Conservation (phyloP, 495 filamentous ascomycete species). For the Trichocladium uniseriatum region DNA sequence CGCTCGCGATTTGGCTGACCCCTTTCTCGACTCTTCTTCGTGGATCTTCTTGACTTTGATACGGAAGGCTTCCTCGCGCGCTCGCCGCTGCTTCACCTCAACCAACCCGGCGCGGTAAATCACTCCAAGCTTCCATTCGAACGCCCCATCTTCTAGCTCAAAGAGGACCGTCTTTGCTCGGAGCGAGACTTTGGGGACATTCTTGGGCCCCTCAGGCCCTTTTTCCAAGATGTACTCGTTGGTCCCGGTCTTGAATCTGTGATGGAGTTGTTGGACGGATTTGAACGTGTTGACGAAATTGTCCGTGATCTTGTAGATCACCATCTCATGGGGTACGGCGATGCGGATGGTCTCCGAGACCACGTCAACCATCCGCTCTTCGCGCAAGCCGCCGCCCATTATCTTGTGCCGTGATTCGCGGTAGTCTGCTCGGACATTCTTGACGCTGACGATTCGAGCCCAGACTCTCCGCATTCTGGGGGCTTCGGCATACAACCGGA, state of each 20-base stretch:
- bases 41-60: constrained; percentile 78
- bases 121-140: constrained; percentile 90
- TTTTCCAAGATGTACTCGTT: constrained; percentile 81
- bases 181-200: constrained; percentile 73
- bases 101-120: constrained; percentile 84
- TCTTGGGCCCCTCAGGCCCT: constrained; percentile 71
- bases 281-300: constrained; percentile 85
- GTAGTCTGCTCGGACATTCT: constrained; percentile 67
- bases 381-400: constrained; percentile 45
- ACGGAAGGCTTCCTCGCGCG: constrained; percentile 80
- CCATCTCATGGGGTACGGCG: constrained; percentile 87
- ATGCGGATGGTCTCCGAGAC: constrained; percentile 76
- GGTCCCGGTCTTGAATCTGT: constrained; percentile 77
- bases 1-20: constrained; percentile 35
- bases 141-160: constrained; percentile 89
- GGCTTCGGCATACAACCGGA: constrained; percentile 76
- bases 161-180: constrained; percentile 74
- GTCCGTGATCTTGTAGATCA: constrained; percentile 84
- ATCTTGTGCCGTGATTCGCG: constrained; percentile 63
- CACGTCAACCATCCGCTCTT: constrained; percentile 80
- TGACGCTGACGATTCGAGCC: constrained; percentile 77
- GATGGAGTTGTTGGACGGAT: constrained; percentile 77
- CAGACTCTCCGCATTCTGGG: constrained; percentile 73
- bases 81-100: constrained; percentile 81
- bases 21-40: constrained; percentile 51